Evolutionary conservation across 2,329 filamentous ascomycete species (phyloP).

Genomic region (Alternaria infectoria): DNA sequence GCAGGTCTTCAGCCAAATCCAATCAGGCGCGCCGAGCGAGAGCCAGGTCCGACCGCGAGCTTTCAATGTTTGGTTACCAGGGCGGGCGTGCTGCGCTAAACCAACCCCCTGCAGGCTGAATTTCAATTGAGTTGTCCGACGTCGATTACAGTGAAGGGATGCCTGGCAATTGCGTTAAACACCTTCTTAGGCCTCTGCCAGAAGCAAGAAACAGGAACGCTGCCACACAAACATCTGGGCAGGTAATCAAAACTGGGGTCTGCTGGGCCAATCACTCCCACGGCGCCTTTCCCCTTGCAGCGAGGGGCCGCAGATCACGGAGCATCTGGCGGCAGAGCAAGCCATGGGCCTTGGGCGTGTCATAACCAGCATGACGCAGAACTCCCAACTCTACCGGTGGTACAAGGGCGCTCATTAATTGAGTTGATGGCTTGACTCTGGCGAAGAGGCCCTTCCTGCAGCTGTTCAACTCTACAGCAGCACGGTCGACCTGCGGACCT

Average conservation of each 20-base stretch:
- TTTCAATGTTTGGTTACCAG: slow-evolving; percentile 19
- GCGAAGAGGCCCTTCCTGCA: neutral
- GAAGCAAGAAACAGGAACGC: slow-evolving; percentile 14
- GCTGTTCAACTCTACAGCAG: neutral
- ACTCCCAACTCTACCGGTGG: neutral
- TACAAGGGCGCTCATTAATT: neutral
- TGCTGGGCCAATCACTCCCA: slow-evolving; percentile 15
- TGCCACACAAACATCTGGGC: slow-evolving; percentile 14
- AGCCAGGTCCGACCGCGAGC: neutral
- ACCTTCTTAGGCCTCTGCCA: slow-evolving; percentile 3
- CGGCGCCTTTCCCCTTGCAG: slow-evolving; percentile 16
- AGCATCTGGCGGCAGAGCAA: slow-evolving; percentile 14
- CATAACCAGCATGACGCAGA: slow-evolving; percentile 15
- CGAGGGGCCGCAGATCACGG: slow-evolving; percentile 13
- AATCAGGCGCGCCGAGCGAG: neutral
- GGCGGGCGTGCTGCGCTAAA: slow-evolving; percentile 1
- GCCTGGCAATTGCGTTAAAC: slow-evolving; percentile 1
- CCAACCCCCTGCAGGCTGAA: slow-evolving; percentile 7
- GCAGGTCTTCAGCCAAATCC: neutral
- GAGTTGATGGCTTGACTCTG: neutral
- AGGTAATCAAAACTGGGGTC: slow-evolving; percentile 11
- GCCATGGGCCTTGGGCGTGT: slow-evolving; percentile 14
- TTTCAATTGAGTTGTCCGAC: neutral
- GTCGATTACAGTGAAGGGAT: slow-evolving; percentile 2
- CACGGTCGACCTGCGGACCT: neutral